phyloP scores from a whole-genome alignment of 192 early-diverging fungal genomes.

The Umbelopsis vinacea region DNA sequence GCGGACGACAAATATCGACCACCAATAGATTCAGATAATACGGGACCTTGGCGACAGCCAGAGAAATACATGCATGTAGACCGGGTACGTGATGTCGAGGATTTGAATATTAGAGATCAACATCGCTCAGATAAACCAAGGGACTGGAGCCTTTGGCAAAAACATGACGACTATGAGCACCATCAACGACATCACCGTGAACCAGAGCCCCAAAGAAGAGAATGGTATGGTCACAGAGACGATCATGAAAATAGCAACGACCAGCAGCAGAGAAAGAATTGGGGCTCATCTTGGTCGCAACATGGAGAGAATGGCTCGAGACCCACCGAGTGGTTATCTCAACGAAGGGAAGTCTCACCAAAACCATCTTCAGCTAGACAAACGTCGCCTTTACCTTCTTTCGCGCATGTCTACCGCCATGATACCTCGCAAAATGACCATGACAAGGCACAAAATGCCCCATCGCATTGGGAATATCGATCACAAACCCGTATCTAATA shows the following conservation, averaged over 20 bases:
- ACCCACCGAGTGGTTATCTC: slow-evolving; percentile 15
- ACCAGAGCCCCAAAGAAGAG: background rate
- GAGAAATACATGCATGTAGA: slow-evolving; percentile 12
- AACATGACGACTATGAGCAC: slow-evolving; percentile 13
- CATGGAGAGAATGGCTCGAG: background rate
- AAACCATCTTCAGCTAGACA: background rate
- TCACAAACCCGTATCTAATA: slow-evolving; percentile 4
- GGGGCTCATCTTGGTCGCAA: slow-evolving; percentile 3
- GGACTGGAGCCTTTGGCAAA: slow-evolving; percentile 18
- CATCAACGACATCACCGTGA: slow-evolving; percentile 14
- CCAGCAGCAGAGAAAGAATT: background rate
- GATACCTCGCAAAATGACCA: background rate
- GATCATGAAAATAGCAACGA: background rate
- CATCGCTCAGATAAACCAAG: background rate
- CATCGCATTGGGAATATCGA: slow-evolving; percentile 11
- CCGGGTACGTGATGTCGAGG: background rate
- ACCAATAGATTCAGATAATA: slow-evolving; percentile 19
- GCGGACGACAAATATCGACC: slow-evolving; percentile 16
- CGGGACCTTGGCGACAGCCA: slow-evolving; percentile 12
- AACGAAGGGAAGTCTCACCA: slow-evolving; percentile 1
- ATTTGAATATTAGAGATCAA: slow-evolving; percentile 19
- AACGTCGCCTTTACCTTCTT: background rate
- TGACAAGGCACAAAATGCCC: background rate
- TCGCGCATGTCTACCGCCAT: slow-evolving; percentile 1
- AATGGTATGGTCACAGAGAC: slow-evolving; percentile 12